Evolutionary conservation across 2,329 filamentous ascomycete species (phyloP).

Genomic region (Onygena corvina): DNA sequence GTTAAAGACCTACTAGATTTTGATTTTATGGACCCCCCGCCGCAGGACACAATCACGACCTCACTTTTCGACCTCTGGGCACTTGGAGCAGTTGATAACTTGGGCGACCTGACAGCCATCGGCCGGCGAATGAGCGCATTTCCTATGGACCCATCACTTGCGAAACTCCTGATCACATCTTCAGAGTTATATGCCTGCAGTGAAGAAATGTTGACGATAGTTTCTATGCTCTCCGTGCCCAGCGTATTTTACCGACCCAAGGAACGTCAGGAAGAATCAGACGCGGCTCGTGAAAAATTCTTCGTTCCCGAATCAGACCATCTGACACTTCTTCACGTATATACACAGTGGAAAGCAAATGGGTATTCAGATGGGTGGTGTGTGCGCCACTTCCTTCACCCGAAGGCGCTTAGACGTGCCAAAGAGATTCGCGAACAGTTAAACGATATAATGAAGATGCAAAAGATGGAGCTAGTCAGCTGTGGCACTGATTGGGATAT

Average conservation of each 20-base stretch:
- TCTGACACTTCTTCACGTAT: constrained; percentile 88
- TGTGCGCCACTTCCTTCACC: constrained; percentile 80
- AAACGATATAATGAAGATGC: constrained; percentile 82
- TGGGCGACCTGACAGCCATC: constrained; percentile 78
- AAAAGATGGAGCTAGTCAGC: constrained; percentile 75
- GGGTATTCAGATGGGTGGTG: constrained; percentile 87
- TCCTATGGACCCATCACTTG: constrained; percentile 92
- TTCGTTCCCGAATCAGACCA: constrained; percentile 97
- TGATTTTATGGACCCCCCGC: constrained; percentile 97
- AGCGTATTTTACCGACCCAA: constrained; percentile 95
- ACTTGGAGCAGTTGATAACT: constrained; percentile 80
- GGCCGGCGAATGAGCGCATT: constrained; percentile 93
- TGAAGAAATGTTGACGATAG: constrained; percentile 96
- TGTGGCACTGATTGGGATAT: constrained; percentile 97
- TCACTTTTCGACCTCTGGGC: constrained; percentile 97
- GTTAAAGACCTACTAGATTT: constrained; percentile 93
- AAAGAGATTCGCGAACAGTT: constrained; percentile 93
- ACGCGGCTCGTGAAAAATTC: constrained; percentile 91
- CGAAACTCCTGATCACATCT: constrained; percentile 87
- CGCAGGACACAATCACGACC: constrained; percentile 93
- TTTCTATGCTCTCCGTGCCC: constrained; percentile 93
- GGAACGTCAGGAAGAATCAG: constrained; percentile 91
- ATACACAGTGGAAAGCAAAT: constrained; percentile 88
- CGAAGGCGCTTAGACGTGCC: constrained; percentile 82
- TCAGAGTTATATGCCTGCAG: constrained; percentile 81